phyloP scores from a whole-genome alignment of 768 basidiomycete species.

The Tubosaeta sp. region DNA sequence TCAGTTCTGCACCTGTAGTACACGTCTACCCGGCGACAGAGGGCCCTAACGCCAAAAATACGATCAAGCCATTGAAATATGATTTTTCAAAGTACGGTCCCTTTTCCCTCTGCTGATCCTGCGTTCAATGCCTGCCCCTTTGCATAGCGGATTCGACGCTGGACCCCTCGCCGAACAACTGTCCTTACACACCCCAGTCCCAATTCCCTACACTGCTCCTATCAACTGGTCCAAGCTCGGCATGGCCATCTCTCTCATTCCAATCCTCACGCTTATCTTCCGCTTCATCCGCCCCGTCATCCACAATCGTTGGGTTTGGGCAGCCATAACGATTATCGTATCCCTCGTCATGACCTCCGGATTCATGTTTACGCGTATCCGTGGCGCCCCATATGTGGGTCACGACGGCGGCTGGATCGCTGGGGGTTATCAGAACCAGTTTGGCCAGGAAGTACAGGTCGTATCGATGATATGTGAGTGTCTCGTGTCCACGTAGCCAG shows the following conservation, averaged over 20 bases:
- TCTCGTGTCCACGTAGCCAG: background rate
- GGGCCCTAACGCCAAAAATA: constrained; percentile 59
- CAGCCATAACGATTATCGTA: constrained; percentile 52
- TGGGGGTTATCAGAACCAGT: constrained; percentile 83
- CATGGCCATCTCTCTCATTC: constrained; percentile 41
- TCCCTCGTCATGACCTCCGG: constrained; percentile 87
- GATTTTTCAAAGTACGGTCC: constrained; percentile 68
- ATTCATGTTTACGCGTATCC: constrained; percentile 95
- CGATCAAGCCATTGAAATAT: constrained; percentile 57
- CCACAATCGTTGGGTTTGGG: constrained; percentile 76
- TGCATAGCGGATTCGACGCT: constrained; percentile 75
- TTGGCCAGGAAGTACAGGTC: constrained; percentile 89
- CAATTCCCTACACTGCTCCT: constrained; percentile 79
- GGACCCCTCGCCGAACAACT: constrained; percentile 72
- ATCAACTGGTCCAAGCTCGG: constrained; percentile 63
- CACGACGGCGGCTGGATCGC: constrained; percentile 77
- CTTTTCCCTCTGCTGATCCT: background rate
- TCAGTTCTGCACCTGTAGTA: constrained; percentile 82
- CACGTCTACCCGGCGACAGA: constrained; percentile 67
- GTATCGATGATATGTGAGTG: constrained; percentile 80
- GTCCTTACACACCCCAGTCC: constrained; percentile 67
- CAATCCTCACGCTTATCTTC: constrained; percentile 47
- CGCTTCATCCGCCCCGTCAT: constrained; percentile 64
- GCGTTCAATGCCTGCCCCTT: constrained; percentile 1
- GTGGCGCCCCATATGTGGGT: constrained; percentile 66